Base-by-base conservation (phyloP, 441 rosid species). In the Populus tomentosa region DNA sequence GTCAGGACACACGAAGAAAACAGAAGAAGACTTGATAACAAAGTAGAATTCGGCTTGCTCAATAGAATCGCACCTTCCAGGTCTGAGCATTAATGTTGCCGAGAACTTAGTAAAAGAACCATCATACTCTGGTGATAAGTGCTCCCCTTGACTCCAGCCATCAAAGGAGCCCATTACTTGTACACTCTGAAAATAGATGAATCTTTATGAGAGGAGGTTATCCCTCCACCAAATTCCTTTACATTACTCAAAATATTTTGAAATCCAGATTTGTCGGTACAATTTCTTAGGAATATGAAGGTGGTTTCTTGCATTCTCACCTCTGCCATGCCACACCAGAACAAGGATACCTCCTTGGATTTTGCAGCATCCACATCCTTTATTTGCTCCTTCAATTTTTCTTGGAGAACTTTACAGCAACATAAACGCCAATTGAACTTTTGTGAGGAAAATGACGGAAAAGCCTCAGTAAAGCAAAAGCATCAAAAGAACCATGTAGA, bases 101-200 rank as follows among this genome's bases (percentile, higher is more conserved):
- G 95, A 85, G 16, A 28, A 95, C 82, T 78, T 90, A 5, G 94
- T 88, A 70, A 86, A 87, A 8, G 93, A 89, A 79, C 92, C 94
- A 7, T 87, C 87, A 82, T 90, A 91, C 79, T 93, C 97, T 6
- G 98, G 93, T 0, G 98, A 93, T 72, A 93, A 82, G 80, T 91
- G 88, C 82, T 91, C 98, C 35, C 92, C 89, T 80, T 87, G 97
- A 82, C 92, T 91, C 98, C 98, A 93, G 36, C 97, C 96, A 28
- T 93, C 98, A 42, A 91, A 95, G 33, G 88, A 79, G 73, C 98
- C 98, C 98, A 91, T 91, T 71, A 93, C 95, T 89, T 95, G 97
- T 53, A 95, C 98, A 70, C 90, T 88, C 98, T 88, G 80, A 56
- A 21, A 63, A 66, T 33, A 21, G 26, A 24, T 9, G 26, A 6